A percentile compares a stretch with the other conserved stretches of the same genome.
These are phyloP conservation scores for Paecilomyces niveus DNA, from an alignment of 2,329 filamentous ascomycete genomes.

Conservation along the genomic window DNA sequence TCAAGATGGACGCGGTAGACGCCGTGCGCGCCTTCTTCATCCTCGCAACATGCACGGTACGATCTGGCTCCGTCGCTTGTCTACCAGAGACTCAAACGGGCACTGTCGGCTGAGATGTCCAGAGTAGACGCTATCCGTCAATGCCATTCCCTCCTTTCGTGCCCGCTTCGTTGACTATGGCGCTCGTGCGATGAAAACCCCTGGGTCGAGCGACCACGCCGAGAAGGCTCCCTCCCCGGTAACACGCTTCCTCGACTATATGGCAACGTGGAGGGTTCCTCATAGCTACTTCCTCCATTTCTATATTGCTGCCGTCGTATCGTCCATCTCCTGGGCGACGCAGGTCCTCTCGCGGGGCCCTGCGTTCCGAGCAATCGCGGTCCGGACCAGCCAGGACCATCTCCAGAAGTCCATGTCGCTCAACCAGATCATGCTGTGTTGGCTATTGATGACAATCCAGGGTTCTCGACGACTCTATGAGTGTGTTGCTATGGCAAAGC, in stretches of 20 bases:
- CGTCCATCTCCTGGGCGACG: slow-evolving; percentile 66
- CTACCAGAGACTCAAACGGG: not conserved
- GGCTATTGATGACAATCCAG: slow-evolving; percentile 69
- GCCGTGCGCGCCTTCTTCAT: slow-evolving; percentile 31
- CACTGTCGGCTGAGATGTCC: not conserved
- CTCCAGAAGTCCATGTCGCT: slow-evolving; percentile 46
- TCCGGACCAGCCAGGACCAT: slow-evolving; percentile 29
- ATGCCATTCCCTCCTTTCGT: slow-evolving; percentile 44
- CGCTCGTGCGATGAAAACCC: slow-evolving; percentile 38
- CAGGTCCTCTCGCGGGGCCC: slow-evolving; percentile 54
- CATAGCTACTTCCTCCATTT: slow-evolving; percentile 89
- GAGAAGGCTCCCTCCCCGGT: slow-evolving; percentile 3
- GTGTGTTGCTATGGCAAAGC: slow-evolving; percentile 56
- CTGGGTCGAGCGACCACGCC: slow-evolving; percentile 4
- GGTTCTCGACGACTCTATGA: slow-evolving; percentile 70
- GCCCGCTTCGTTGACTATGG: slow-evolving; percentile 56
- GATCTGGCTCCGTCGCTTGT: slow-evolving; percentile 3
- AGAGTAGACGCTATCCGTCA: slow-evolving; percentile 42
- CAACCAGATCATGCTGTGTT: slow-evolving; percentile 58
- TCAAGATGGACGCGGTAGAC: slow-evolving; percentile 25
- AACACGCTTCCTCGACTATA: slow-evolving; percentile 38
- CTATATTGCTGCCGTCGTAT: slow-evolving; percentile 64
- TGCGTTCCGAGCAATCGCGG: slow-evolving; percentile 45
- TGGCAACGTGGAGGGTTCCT: slow-evolving; percentile 59
- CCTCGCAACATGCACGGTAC: slow-evolving; percentile 31